Conservation (phyloP, 345 rosid species). For the Carallia brachiata region DNA sequence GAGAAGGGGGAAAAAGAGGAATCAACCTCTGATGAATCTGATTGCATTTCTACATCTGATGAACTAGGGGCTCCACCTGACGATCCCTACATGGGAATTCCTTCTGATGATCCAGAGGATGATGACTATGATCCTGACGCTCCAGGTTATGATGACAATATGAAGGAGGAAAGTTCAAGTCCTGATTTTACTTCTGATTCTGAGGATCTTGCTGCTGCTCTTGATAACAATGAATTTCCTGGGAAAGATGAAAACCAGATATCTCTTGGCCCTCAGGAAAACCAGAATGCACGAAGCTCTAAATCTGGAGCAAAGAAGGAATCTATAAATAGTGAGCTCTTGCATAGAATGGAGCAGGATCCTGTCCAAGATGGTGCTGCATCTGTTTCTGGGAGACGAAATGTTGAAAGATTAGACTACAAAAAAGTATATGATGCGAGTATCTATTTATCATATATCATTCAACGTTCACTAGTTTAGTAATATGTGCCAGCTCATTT, state of each 20-base stretch:
- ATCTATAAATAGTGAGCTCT: constrained; percentile 24
- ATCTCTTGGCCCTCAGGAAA: constrained; percentile 10
- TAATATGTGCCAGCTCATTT: neutral
- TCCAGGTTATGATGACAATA: constrained; percentile 39
- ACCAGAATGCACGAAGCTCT: constrained; percentile 24
- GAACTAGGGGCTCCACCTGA: constrained; percentile 36
- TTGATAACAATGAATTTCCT: constrained; percentile 28
- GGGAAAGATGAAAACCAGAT: constrained; percentile 30
- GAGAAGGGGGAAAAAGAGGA: too few relatives aligned
- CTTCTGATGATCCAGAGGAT: constrained; percentile 93
- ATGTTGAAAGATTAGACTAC: constrained; percentile 76
- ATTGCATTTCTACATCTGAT: constrained; percentile 56
- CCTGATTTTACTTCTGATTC: constrained; percentile 80
- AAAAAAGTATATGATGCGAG: constrained; percentile 84
- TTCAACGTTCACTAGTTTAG: neutral
- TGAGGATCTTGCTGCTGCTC: constrained; percentile 52
- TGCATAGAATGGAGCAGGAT: constrained; percentile 39
- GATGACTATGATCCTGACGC: constrained; percentile 72
- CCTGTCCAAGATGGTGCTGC: constrained; percentile 35
- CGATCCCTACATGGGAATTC: constrained; percentile 43
- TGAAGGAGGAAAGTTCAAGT: constrained; percentile 55
- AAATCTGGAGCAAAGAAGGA: constrained; percentile 23
- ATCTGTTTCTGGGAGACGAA: constrained; percentile 51
- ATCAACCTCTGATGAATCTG: constrained; percentile 58
- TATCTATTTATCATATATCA: constrained; percentile 8